Evolutionary conservation across 2,329 filamentous ascomycete species (phyloP).

Genomic region (Cladosporium sphaerospermum): DNA sequence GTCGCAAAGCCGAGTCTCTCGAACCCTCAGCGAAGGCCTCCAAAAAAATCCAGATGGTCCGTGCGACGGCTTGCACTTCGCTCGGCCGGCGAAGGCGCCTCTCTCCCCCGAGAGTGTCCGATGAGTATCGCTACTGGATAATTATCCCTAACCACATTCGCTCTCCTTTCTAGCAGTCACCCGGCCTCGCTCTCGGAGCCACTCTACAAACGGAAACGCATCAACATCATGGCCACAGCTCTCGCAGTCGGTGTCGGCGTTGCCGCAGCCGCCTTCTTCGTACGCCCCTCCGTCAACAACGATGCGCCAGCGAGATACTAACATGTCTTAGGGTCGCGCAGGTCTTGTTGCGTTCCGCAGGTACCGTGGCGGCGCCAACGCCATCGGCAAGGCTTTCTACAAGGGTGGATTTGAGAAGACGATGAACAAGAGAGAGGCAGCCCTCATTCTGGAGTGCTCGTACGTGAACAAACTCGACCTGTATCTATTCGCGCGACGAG

Average conservation of each 20-base stretch:
- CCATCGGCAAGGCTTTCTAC: slow-evolving; percentile 87
- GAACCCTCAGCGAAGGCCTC: background rate
- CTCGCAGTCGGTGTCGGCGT: slow-evolving; percentile 55
- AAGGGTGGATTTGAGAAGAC: slow-evolving; percentile 96
- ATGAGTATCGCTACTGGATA: background rate
- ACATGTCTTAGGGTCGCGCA: slow-evolving; percentile 68
- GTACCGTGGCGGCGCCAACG: slow-evolving; percentile 66
- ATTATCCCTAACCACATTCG: background rate
- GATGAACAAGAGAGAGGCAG: slow-evolving; percentile 89
- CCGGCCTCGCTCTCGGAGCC: background rate
- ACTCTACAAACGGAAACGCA: background rate
- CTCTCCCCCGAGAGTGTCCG: slow-evolving; percentile 4
- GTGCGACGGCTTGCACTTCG: background rate
- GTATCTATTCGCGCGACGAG: background rate
- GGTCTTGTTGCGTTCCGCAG: slow-evolving; percentile 83
- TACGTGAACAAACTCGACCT: slow-evolving; percentile 40
- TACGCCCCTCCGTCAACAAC: slow-evolving; percentile 31
- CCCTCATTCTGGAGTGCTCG: slow-evolving; percentile 85
- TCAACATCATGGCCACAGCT: slow-evolving; percentile 49
- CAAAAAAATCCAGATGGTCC: slow-evolving; percentile 3
- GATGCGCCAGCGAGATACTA: background rate
- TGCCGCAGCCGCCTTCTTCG: slow-evolving; percentile 60
- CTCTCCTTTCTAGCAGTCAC: background rate
- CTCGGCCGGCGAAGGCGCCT: background rate
- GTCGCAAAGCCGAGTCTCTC: slow-evolving; percentile 6